A percentile compares a stretch with the other conserved stretches of the same genome.
Evolutionary conservation across 164 flowering plant genomes (phyloP).

Genomic region (Kalanchoe fedtschenkoi): DNA sequence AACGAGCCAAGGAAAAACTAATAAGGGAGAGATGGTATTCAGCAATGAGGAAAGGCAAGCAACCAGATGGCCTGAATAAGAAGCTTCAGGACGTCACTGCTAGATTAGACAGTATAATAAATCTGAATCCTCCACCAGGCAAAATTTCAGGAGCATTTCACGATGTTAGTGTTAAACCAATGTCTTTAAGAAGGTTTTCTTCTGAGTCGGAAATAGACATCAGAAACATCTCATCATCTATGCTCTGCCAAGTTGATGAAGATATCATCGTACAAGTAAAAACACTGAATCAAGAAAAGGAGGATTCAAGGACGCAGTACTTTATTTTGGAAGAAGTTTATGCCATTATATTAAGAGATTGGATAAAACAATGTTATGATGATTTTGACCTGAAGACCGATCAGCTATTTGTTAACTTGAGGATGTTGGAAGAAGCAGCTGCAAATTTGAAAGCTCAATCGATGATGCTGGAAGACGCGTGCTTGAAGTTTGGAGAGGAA

Average conservation of each 20-base stretch:
- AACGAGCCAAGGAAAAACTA: slow-evolving; percentile 22
- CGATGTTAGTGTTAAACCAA: slow-evolving; percentile 5
- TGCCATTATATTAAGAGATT: slow-evolving; percentile 4
- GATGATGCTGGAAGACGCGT: neutral
- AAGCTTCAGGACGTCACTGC: slow-evolving; percentile 22
- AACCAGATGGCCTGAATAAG: slow-evolving; percentile 14
- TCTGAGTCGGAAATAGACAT: neutral
- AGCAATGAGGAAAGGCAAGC: slow-evolving; percentile 14
- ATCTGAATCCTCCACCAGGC: slow-evolving; percentile 14
- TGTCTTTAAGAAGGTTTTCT: slow-evolving; percentile 7
- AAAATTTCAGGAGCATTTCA: slow-evolving; percentile 5
- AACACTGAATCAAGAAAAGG: neutral
- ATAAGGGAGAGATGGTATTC: slow-evolving; percentile 16
- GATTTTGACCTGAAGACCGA: neutral
- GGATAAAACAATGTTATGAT: neutral
- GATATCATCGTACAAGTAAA: neutral
- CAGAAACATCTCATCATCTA: neutral
- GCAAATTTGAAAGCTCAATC: neutral
- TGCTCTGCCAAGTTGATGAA: slow-evolving; percentile 1
- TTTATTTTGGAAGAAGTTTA: neutral
- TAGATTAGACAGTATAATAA: slow-evolving; percentile 29
- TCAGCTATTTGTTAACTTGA: neutral
- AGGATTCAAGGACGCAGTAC: neutral
- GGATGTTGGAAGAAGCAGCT: neutral
- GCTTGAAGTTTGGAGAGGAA: neutral